Evolutionary conservation across 768 basidiomycete species (phyloP).

Genomic region (Leccinum fibrillosum): DNA sequence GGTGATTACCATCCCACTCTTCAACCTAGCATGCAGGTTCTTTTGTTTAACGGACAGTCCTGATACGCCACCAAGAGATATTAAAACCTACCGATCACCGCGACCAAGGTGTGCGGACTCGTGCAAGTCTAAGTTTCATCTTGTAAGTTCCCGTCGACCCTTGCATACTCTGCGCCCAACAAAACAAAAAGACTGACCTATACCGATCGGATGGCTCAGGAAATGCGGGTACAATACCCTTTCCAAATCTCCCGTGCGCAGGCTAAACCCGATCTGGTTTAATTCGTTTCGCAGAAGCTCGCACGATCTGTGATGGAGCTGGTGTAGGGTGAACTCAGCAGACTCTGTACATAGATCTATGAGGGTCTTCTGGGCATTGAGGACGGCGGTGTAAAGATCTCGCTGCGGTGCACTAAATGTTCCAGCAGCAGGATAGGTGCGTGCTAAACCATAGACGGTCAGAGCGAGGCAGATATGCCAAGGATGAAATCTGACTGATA

Average conservation of each 20-base stretch:
- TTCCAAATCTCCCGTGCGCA: slow-evolving; percentile 55
- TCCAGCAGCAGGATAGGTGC: slow-evolving; percentile 86
- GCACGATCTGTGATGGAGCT: slow-evolving; percentile 75
- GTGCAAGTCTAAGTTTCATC: slow-evolving; percentile 66
- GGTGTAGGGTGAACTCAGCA: slow-evolving; percentile 58
- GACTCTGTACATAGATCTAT: slow-evolving; percentile 58
- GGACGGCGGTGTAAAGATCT: slow-evolving; percentile 80
- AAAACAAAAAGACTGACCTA: slow-evolving; percentile 48
- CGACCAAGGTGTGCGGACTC: slow-evolving; percentile 70
- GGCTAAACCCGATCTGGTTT: slow-evolving; percentile 52
- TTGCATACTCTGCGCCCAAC: neutral
- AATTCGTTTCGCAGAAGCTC: slow-evolving; percentile 68
- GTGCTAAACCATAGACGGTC: slow-evolving; percentile 44
- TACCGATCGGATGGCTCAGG: slow-evolving; percentile 87
- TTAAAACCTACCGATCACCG: slow-evolving; percentile 43
- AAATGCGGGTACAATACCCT: slow-evolving; percentile 87
- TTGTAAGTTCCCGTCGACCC: slow-evolving; percentile 9
- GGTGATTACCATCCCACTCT: slow-evolving; percentile 87
- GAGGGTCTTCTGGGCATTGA: slow-evolving; percentile 68
- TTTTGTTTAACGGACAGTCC: slow-evolving; percentile 6
- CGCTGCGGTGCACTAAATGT: slow-evolving; percentile 74
- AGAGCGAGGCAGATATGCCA: slow-evolving; percentile 1
- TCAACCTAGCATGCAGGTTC: slow-evolving; percentile 44
- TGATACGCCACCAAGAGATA: neutral
- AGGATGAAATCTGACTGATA: slow-evolving; percentile 57